These are phyloP conservation scores for Ophiorrhiza pumila DNA, from an alignment of 257 asterid genomes.

Conservation along the genomic window DNA sequence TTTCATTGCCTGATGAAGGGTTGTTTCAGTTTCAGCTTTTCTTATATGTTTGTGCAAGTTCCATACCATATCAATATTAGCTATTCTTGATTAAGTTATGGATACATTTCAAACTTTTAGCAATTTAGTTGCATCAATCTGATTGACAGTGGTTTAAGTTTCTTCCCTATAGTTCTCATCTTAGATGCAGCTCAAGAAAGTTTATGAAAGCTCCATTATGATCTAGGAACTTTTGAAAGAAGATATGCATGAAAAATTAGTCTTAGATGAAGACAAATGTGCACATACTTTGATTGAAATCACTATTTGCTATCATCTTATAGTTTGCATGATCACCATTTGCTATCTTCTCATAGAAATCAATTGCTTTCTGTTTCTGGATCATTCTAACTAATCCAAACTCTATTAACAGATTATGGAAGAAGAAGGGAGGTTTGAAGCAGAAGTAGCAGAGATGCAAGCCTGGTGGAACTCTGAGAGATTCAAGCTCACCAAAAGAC, in stretches of 20 bases:
- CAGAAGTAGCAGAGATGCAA: slow-evolving; percentile 89
- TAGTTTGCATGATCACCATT: too few species aligned
- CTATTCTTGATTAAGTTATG: too few species aligned
- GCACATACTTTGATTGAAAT: too few species aligned
- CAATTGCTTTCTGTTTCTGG: not conserved
- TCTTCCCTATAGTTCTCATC: not conserved
- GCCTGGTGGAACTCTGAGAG: slow-evolving; percentile 97
- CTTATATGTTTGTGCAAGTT: not conserved
- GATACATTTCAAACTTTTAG: not conserved
- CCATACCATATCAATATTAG: not conserved
- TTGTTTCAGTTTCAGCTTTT: not conserved
- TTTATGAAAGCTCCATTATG: not conserved
- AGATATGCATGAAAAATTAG: not conserved
- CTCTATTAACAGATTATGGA: slow-evolving; percentile 63
- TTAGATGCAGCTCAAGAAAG: not conserved
- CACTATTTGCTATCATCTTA: too few species aligned
- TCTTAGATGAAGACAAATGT: not conserved
- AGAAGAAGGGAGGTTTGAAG: slow-evolving; percentile 84
- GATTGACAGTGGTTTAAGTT: not conserved
- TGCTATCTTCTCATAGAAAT: too few species aligned
- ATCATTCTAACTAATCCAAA: not conserved
- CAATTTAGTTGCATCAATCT: not conserved
- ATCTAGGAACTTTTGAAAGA: not conserved
- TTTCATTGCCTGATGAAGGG: not conserved
- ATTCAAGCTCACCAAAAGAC: slow-evolving; percentile 75